Percentiles rank a stretch among this genome's conserved stretches.
phyloP scores from a whole-genome alignment of 768 basidiomycete species.

The Suillus sp. region DNA sequence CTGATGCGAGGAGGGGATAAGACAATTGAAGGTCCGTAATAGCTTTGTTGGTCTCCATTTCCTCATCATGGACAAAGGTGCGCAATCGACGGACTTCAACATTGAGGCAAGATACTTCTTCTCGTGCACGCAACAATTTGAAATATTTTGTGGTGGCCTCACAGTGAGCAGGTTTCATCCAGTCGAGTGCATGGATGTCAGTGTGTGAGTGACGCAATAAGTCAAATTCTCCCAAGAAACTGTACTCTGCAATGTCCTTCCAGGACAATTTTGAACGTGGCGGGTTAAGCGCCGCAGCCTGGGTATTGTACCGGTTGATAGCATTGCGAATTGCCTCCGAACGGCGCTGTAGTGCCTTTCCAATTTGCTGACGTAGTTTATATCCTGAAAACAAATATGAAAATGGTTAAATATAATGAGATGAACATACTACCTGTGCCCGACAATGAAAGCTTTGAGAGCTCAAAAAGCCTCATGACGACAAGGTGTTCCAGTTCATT shows the following conservation, averaged over 20 bases:
- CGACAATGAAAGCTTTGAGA: constrained; percentile 25
- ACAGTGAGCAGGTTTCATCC: constrained; percentile 11
- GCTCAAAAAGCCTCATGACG: constrained; percentile 33
- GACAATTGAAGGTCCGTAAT: constrained; percentile 2
- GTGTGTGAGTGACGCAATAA: background rate
- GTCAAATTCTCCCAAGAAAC: constrained; percentile 21
- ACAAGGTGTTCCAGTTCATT: constrained; percentile 34
- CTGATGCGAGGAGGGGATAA: constrained; percentile 7
- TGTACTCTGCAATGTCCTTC: constrained; percentile 21
- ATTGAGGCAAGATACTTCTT: constrained; percentile 15
- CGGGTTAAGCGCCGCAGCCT: constrained; percentile 22
- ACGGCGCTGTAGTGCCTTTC: constrained; percentile 29
- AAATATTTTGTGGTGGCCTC: constrained; percentile 13
- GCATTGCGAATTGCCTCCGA: constrained; percentile 32
- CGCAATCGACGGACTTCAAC: constrained; percentile 9
- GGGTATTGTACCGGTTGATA: constrained; percentile 28
- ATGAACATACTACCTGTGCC: constrained; percentile 14
- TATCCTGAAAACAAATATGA: constrained; percentile 26
- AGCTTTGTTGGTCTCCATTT: background rate
- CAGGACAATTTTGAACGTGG: constrained; percentile 20
- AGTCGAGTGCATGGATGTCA: background rate
- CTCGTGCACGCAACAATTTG: constrained; percentile 10
- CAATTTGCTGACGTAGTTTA: constrained; percentile 35
- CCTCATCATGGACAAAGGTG: background rate
- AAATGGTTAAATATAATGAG: background rate